Base-by-base conservation (phyloP, 2,329 filamentous ascomycete genomes). In the Beauveria australis region DNA sequence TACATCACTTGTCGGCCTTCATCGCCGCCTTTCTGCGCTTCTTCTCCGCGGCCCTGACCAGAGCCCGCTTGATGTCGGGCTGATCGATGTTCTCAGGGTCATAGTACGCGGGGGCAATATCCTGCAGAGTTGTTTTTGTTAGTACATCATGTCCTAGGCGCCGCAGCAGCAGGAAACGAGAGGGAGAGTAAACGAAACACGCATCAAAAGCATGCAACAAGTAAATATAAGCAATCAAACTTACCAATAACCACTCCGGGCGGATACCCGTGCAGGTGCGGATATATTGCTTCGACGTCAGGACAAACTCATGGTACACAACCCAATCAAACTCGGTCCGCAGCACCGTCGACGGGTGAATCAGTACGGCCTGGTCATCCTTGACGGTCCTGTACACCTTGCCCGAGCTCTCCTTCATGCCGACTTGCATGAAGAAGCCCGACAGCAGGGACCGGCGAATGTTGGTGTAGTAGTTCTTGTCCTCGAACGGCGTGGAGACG, bases 391-490 rank as follows among this genome's bases (percentile, higher is more conserved):
- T 86, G 77, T 99, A 99, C 47, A 90, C 85, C 81, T 97, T 97
- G 70, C 90, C 89, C 33, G 84, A 87, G 56, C 84, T 85, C 70
- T 97, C 92, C 72, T 89, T 91, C 85, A 96, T 97, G 62, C 94
- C 95, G 24, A 97, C 91, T 74, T 99, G 94, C 94, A 99, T 99
- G 81, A 99, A 99, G 82, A 99, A 99, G 40, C 95, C 94, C 1
- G 92, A 84, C 14, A 97, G 88, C 16, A 99, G 82, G 9, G 94
- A 93, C 43, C 92, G 87, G 49, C 93, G 89, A 69, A 99, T 99
- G 74, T 99, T 99, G 73, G 86, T 91, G 76, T 97, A 99, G 79
- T 99, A 99, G 71, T 95, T 91, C 80, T 96, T 96, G 77, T 97
- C 88, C 68, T 92, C 89, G 71, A 96, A 97, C 0, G 89, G 84